These are phyloP conservation scores for Medicago truncatula DNA, from an alignment of 306 rosid genomes.

Conservation along the genomic window MtrunA17r5.0-ANR NC_053044.1:41910501-41911000, in stretches of 20 bases:
- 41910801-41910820: neutral
- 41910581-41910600: neutral
- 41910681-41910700: neutral
- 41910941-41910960: conserved; percentile 98
- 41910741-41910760: neutral
- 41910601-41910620: neutral
- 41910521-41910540: neutral
- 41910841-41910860: conserved; percentile 86
- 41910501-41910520: neutral
- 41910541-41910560: conserved; percentile 4
- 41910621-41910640: neutral
- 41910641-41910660: neutral
- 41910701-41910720: neutral
- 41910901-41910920: conserved; percentile 97
- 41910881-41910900: conserved; percentile 96
- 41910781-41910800: conserved; percentile 27
- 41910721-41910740: neutral
- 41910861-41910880: conserved; percentile 95
- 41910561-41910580: neutral
- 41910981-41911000: conserved; percentile 74
- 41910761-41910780: neutral
- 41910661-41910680: neutral
- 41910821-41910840: conserved; percentile 66
- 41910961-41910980: conserved; percentile 87
- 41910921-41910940: conserved; percentile 99